A percentile compares a stretch with the other conserved stretches of the same genome.
Conservation (phyloP, 2,329 filamentous ascomycete genomes). For the Coniochaeta sp. region DNA sequence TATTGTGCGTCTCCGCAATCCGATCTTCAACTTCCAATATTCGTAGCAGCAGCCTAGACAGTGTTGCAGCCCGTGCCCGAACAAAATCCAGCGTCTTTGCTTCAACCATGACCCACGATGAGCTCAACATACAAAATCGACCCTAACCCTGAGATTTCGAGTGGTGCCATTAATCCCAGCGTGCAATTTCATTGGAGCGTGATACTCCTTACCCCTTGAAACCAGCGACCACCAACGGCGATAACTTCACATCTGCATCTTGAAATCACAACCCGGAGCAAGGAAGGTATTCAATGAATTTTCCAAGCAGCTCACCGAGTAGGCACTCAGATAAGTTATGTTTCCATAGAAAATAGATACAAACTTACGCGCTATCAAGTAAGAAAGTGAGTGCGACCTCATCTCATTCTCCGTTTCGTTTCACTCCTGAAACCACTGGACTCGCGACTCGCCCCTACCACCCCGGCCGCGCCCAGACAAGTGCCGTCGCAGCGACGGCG, state of each 20-base stretch:
- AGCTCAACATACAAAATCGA: not conserved
- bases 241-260: not conserved
- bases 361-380: no score
- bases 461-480: constrained; percentile 1
- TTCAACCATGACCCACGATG: no score
- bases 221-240: not conserved
- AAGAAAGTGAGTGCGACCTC: not conserved
- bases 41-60: no score
- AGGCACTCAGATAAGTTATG: no score
- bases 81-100: no score
- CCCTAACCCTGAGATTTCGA: not conserved
- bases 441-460: not conserved
- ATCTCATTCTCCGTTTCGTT: not conserved
- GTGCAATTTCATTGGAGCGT: not conserved
- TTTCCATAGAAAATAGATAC: no score
- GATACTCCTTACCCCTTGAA: not conserved
- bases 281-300: no score
- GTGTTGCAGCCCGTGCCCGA: no score
- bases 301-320: no score
- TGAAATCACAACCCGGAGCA: no score
- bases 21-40: no score
- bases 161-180: not conserved
- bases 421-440: not conserved
- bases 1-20: no score
- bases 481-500: not conserved